These are phyloP conservation scores for Globisporangium carolinianum DNA, from an alignment of 352 stramenopile genomes.

Conservation along the genomic window DNA sequence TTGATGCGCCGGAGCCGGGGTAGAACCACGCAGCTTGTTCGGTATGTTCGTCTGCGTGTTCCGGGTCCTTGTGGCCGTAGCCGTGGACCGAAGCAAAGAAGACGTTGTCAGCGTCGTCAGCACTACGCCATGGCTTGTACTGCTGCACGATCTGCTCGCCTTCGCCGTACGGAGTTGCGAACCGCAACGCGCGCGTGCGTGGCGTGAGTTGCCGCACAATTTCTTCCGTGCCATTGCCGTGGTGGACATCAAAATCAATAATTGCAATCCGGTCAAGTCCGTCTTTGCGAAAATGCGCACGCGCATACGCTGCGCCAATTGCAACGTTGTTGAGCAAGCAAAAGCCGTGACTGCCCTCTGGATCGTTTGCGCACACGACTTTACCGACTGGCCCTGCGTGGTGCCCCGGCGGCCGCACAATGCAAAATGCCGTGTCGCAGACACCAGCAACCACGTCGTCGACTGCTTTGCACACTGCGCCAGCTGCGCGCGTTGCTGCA, in stretches of 20 bases:
- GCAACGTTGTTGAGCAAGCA: slow-evolving; percentile 98
- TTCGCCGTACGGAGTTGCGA: slow-evolving; percentile 89
- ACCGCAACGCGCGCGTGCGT: slow-evolving; percentile 59
- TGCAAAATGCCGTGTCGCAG: slow-evolving; percentile 94
- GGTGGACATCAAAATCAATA: slow-evolving; percentile 98
- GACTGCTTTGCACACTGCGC: slow-evolving; percentile 78
- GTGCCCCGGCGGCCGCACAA: slow-evolving; percentile 94
- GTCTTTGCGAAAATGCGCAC: slow-evolving; percentile 87
- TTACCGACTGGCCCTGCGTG: slow-evolving; percentile 94
- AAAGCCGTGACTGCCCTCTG: slow-evolving; percentile 88
- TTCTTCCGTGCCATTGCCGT: slow-evolving; percentile 97
- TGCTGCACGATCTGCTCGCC: slow-evolving; percentile 76
- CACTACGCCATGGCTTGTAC: slow-evolving; percentile 96
- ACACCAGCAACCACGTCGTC: slow-evolving; percentile 83
- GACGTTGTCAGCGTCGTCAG: slow-evolving; percentile 91
- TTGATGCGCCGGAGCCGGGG: slow-evolving; percentile 47
- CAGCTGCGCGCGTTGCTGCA: slow-evolving; percentile 70
- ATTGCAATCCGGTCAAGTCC: slow-evolving; percentile 93
- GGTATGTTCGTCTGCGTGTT: slow-evolving; percentile 31
- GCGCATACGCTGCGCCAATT: slow-evolving; percentile 94
- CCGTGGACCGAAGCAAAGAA: slow-evolving; percentile 93
- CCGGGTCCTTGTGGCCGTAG: slow-evolving; percentile 68
- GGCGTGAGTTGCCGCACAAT: slow-evolving; percentile 93
- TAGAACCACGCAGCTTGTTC: slow-evolving; percentile 66
- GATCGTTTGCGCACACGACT: slow-evolving; percentile 91